Base-by-base conservation (phyloP, 2,329 filamentous ascomycete genomes). In the Apiospora arundinis region DNA sequence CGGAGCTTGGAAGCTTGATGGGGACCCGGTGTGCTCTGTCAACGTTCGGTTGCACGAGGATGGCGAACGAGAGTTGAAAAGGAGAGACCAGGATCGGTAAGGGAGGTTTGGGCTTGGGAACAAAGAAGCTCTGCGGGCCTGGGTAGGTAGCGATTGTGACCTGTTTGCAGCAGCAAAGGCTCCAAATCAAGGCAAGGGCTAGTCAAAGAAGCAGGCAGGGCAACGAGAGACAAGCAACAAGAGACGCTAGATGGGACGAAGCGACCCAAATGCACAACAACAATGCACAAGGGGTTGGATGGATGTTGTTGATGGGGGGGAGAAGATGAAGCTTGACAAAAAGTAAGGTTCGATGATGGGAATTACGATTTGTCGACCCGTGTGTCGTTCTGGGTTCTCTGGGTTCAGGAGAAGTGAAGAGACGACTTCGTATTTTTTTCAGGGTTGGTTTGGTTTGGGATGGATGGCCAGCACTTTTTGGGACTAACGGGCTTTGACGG, bases 381-480 rank as follows among this genome's bases (percentile, higher is more conserved):
- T 63, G 56, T 60, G 52, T 60, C 56, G 56, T 63, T 63, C 56
- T 32, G 32, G 32, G 32, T 32, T 32, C 32, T 4, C 32, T 4
- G 56, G 56, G 32, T n/a, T 63, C 56, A 63, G 56, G 56, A 63
- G 56, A 63, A 63, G 56, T 63, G 56, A 63, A 63, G 56, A 63
- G 56, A 63, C 56, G 32, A 21, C 66, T 68, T 68, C 66, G 66
- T 68, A 68, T 48, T 68, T 68, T 68, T 68, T 28, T 37, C 66
- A 68, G 44, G 66, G 42, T 67, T 44, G 66, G 66, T 48, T 23
- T 63, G 56, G n/a, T n/a, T n/a, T n/a, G n/a, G n/a, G n/a, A n/a
- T n/a, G 66, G 66, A 48, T 48, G 44, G 66, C 37, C 66, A 68
- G 44, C 66, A 68, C 56, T 63, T 63, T 63, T 63, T 40, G 56